These are phyloP conservation scores for Coffea canephora DNA, from an alignment of 257 asterid genomes.

Conservation along the genomic window DNA sequence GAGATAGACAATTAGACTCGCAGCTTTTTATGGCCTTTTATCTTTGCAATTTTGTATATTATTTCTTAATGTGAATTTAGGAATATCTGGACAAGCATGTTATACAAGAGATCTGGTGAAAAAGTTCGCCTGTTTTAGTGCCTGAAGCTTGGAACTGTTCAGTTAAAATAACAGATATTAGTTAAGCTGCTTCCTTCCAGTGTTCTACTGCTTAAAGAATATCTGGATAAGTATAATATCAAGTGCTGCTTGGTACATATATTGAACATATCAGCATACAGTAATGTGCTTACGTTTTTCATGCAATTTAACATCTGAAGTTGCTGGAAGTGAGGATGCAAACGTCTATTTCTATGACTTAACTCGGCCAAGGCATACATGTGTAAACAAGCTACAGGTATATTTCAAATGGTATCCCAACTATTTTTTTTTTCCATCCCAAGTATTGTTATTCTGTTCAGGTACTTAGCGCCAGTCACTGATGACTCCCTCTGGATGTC, in stretches of 20 bases:
- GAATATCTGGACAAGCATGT: background rate
- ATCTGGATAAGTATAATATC: background rate
- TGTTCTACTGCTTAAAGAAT: background rate
- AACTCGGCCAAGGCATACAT: constrained; percentile 80
- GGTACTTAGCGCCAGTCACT: background rate
- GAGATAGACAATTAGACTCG: background rate
- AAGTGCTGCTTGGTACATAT: background rate
- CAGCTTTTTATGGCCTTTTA: background rate
- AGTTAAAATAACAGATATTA: background rate
- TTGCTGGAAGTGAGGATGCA: constrained; percentile 98
- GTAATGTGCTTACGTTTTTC: constrained; percentile 23
- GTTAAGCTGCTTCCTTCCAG: background rate
- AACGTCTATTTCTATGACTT: constrained; percentile 93
- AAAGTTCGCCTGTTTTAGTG: background rate
- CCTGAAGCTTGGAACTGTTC: background rate
- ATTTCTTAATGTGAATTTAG: background rate
- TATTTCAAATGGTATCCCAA: constrained; percentile 2
- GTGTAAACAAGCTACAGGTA: constrained; percentile 98
- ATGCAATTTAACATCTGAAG: constrained; percentile 37
- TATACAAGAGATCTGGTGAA: background rate
- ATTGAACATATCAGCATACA: background rate
- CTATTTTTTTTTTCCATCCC: background rate
- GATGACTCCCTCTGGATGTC: background rate
- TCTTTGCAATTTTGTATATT: background rate
- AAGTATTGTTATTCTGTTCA: background rate